These are phyloP conservation scores for Apodospora peruviana DNA, from an alignment of 495 filamentous ascomycete species.

Conservation along the genomic window DNA sequence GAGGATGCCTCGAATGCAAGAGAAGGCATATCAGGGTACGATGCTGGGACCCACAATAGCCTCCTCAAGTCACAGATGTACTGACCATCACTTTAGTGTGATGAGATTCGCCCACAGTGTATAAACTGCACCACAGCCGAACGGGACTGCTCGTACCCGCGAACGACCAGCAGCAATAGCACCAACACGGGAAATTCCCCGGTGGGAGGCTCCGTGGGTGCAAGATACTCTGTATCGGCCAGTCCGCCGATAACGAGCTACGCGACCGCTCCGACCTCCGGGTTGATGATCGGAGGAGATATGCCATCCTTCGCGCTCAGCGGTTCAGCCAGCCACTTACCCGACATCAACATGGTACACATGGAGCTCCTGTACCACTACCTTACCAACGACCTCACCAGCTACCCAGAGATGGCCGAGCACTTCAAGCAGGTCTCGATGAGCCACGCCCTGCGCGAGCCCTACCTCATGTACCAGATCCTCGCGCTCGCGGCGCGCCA, in stretches of 20 bases:
- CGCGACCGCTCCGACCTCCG: neutral
- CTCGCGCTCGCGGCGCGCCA: constrained; percentile 44
- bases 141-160: constrained; percentile 24
- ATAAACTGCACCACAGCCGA: constrained; percentile 29
- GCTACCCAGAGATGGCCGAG: constrained; percentile 7
- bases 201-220: constrained; percentile 4
- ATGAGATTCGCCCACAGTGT: constrained; percentile 28
- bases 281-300: neutral
- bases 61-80: too few species aligned
- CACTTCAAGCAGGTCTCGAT: constrained; percentile 9
- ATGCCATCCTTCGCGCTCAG: constrained; percentile 3
- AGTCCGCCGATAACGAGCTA: neutral
- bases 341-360: constrained; percentile 23
- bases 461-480: constrained; percentile 39
- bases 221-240: constrained; percentile 1
- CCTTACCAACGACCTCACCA: constrained; percentile 7
- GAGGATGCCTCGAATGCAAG: constrained; percentile 55
- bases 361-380: constrained; percentile 31
- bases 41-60: too few species aligned
- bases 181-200: neutral
- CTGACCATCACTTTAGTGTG: constrained; percentile 18
- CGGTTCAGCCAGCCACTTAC: too few species aligned
- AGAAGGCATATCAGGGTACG: constrained; percentile 51
- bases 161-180: neutral
- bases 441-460: constrained; percentile 17